Conservation (phyloP, 1,284 basidiomycete genomes). For the Apiotrichum sp. region DNA sequence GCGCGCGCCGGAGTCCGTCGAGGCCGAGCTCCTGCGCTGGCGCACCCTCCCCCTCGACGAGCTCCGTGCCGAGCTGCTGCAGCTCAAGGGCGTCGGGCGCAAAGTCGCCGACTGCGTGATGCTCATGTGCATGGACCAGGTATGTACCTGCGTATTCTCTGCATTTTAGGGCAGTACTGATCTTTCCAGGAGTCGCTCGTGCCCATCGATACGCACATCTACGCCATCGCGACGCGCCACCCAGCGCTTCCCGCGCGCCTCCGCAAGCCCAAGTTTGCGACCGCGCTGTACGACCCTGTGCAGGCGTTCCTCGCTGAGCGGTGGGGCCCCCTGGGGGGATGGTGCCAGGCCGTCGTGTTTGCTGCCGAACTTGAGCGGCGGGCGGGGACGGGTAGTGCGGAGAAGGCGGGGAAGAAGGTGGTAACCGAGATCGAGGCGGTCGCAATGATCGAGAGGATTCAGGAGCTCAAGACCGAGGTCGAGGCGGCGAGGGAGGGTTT, state of each 20-base stretch:
- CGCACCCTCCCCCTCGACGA: slow-evolving; percentile 17
- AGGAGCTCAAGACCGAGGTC: no score
- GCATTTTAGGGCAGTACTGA: no score
- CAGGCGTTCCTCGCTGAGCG: slow-evolving; percentile 58
- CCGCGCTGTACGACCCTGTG: slow-evolving; percentile 70
- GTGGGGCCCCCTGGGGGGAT: slow-evolving; percentile 84
- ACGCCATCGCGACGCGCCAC: slow-evolving; percentile 76
- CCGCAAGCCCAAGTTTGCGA: slow-evolving; percentile 58
- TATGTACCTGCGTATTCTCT: slow-evolving; percentile 31
- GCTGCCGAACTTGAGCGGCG: slow-evolving; percentile 34
- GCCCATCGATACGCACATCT: slow-evolving; percentile 88
- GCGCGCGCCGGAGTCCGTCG: no score
- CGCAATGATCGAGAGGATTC: neutral
- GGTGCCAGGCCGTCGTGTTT: slow-evolving; percentile 76
- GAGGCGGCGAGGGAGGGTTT: no score
- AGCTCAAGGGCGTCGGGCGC: slow-evolving; percentile 82
- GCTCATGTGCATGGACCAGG: slow-evolving; percentile 92
- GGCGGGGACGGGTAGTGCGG: neutral
- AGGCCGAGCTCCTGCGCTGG: no score
- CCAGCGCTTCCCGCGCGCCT: slow-evolving; percentile 59
- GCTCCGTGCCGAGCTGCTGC: slow-evolving; percentile 62
- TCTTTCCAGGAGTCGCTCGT: slow-evolving; percentile 50
- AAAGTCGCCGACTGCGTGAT: slow-evolving; percentile 95
- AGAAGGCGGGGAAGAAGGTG: neutral
- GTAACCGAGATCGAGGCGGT: slow-evolving; percentile 10